Evolutionary conservation across 148 eudicot genomes (phyloP).

Genomic region (Vaccinium macrocarpon): DNA sequence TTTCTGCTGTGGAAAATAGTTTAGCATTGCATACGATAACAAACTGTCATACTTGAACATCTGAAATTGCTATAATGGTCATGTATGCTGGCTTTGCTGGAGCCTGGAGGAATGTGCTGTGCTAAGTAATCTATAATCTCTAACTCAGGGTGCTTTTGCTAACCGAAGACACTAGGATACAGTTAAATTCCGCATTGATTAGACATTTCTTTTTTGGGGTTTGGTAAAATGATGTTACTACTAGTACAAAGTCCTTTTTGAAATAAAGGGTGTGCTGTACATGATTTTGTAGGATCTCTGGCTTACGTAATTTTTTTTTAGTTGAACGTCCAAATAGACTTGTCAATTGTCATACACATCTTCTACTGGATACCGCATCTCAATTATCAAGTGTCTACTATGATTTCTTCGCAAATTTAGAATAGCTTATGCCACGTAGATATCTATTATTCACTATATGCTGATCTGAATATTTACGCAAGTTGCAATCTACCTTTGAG

Average conservation of each 20-base stretch:
- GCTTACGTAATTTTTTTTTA: neutral
- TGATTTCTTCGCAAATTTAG: neutral
- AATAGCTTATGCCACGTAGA: neutral
- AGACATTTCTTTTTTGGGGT: neutral
- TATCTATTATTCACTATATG: neutral
- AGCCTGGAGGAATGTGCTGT: too few species aligned
- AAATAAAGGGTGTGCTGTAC: neutral
- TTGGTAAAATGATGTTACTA: neutral
- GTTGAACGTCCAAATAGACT: neutral
- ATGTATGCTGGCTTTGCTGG: too few species aligned
- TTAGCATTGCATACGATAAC: neutral
- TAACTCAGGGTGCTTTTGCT: neutral
- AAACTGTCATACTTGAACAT: neutral
- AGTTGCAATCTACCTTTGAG: neutral
- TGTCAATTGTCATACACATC: neutral
- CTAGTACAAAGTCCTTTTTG: neutral
- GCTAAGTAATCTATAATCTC: neutral
- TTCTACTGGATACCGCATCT: neutral
- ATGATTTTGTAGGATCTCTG: neutral
- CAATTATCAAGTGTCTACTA: neutral
- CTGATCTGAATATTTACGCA: neutral
- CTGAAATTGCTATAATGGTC: neutral
- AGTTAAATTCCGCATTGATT: neutral
- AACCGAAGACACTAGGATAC: too few species aligned
- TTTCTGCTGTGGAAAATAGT: neutral